phyloP scores from a whole-genome alignment of 1,284 basidiomycete species.

The Thecaphora thlaspeos region DNA sequence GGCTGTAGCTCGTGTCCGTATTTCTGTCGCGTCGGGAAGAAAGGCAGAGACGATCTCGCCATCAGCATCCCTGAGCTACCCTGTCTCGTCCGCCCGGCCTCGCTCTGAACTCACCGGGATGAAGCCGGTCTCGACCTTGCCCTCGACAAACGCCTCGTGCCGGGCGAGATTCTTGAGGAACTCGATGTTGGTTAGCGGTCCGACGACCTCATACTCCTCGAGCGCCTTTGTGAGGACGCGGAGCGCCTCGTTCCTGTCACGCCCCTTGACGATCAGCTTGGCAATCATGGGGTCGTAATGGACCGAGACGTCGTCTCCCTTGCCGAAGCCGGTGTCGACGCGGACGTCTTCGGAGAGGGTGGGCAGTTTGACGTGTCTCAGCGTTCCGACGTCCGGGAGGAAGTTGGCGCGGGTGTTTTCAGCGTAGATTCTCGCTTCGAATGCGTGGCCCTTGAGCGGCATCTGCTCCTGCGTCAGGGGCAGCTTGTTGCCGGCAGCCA shows the following conservation, averaged over 20 bases:
- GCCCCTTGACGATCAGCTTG: constrained; percentile 85
- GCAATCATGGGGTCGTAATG: constrained; percentile 89
- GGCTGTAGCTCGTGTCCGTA: constrained; percentile 76
- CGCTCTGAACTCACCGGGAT: constrained; percentile 74
- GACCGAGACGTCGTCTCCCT: constrained; percentile 68
- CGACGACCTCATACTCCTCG: constrained; percentile 84
- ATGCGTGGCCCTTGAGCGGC: constrained; percentile 83
- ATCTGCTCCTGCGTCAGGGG: constrained; percentile 75
- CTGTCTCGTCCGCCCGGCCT: background rate
- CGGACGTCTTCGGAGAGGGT: constrained; percentile 62
- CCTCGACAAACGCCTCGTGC: constrained; percentile 73
- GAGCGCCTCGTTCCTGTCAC: constrained; percentile 81
- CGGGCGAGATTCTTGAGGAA: constrained; percentile 77
- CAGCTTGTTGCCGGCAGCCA: constrained; percentile 82
- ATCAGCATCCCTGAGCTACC: too few species aligned
- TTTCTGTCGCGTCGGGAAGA: too few species aligned
- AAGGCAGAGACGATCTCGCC: too few species aligned
- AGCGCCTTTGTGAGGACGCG: constrained; percentile 75
- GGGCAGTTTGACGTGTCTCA: constrained; percentile 69
- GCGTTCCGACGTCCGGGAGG: constrained; percentile 81
- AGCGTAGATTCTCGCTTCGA: constrained; percentile 94
- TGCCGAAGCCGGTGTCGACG: constrained; percentile 84
- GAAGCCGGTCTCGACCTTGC: constrained; percentile 89
- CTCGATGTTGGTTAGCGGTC: constrained; percentile 85
- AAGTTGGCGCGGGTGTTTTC: constrained; percentile 70